These are phyloP conservation scores for Diplotaxis tenuifolia DNA, from an alignment of 345 rosid genomes.

Conservation along the genomic window DNA sequence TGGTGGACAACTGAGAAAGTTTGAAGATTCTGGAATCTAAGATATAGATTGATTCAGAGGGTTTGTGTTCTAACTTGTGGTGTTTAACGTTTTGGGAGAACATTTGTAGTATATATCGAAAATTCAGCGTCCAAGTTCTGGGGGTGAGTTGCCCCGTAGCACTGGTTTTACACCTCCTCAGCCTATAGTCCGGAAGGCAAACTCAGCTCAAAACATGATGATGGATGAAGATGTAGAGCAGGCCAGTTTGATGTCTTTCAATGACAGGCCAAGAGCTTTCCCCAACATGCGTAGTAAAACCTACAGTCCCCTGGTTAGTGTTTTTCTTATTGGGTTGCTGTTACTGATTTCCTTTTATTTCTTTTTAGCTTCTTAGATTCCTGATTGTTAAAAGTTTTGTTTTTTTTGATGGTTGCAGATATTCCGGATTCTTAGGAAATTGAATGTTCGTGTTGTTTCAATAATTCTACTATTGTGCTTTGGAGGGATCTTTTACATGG, in stretches of 20 bases:
- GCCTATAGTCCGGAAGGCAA: conserved; percentile 42
- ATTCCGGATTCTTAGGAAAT: conserved; percentile 71
- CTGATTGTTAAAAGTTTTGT: background rate
- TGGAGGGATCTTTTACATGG: conserved; percentile 74
- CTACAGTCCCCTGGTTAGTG: conserved; percentile 60
- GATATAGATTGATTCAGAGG: conserved; percentile 11
- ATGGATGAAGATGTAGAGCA: conserved; percentile 86
- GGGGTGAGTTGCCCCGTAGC: conserved; percentile 42
- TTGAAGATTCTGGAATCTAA: conserved; percentile 26
- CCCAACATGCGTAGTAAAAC: conserved; percentile 88
- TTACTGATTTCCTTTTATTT: background rate
- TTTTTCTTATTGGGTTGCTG: background rate
- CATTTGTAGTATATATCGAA: conserved; percentile 11
- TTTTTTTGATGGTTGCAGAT: conserved; percentile 50
- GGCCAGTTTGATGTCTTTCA: conserved; percentile 67
- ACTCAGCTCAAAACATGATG: conserved; percentile 67
- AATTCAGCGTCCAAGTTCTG: conserved; percentile 46
- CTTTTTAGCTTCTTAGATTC: conserved; percentile 2
- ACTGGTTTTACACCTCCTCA: conserved; percentile 38
- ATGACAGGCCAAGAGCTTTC: conserved; percentile 78
- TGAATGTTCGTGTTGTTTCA: conserved; percentile 75
- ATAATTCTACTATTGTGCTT: conserved; percentile 65
- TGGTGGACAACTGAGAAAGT: conserved; percentile 18
- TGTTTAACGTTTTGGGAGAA: conserved; percentile 10
- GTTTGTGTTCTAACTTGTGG: background rate